A percentile compares a stretch with the other conserved stretches of the same genome.
Conservation (phyloP, 345 rosid species). For the Garcia nutans region DNA sequence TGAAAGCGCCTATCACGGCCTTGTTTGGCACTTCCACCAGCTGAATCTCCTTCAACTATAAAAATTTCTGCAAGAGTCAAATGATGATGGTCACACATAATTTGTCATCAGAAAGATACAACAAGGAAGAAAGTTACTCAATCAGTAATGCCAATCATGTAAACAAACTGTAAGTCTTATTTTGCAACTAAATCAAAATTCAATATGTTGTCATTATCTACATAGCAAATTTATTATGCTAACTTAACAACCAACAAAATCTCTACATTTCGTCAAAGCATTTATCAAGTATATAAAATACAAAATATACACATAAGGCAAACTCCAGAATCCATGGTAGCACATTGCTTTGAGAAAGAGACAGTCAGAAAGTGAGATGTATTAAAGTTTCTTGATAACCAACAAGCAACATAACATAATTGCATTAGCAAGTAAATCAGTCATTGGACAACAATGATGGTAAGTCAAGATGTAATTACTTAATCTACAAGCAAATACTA, state of each 20-base stretch:
- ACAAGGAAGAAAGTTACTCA: neutral
- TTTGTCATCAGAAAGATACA: too few species aligned
- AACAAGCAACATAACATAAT: neutral
- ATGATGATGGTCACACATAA: neutral
- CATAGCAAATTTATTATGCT: neutral
- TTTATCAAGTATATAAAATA: neutral
- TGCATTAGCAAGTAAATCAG: neutral
- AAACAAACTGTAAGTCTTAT: neutral
- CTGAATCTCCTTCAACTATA: conserved; percentile 98
- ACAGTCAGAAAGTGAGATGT: neutral
- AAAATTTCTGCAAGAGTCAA: conserved; percentile 67
- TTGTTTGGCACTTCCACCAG: conserved; percentile 99
- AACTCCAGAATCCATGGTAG: neutral
- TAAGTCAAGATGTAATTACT: neutral
- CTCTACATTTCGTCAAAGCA: neutral
- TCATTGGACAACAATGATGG: neutral
- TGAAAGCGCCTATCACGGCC: conserved; percentile 99
- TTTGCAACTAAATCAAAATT: neutral
- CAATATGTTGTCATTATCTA: neutral
- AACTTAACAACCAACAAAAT: neutral
- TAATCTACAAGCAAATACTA: neutral
- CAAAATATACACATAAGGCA: too few species aligned
- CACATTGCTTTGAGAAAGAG: neutral
- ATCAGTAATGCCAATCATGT: neutral
- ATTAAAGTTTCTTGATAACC: conserved; percentile 4